Conservation (phyloP, 1,139 yeast species). For the Debaryomyces sp. region DNA sequence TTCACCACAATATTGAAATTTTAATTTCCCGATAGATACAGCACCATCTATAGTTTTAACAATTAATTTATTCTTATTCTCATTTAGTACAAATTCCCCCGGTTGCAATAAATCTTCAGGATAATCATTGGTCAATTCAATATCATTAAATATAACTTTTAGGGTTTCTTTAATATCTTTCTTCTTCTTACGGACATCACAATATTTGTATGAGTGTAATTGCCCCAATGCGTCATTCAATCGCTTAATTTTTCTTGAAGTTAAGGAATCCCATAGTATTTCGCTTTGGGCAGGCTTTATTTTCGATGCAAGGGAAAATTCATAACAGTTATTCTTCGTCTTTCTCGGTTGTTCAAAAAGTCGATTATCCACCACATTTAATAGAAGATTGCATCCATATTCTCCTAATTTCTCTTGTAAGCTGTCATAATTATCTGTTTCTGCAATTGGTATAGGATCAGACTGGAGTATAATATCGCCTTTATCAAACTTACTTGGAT, state of each 20-base stretch:
- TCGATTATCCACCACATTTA: constrained; percentile 40
- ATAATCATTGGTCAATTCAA: constrained; percentile 16
- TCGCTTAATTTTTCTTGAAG: constrained; percentile 45
- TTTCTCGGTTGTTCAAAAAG: constrained; percentile 28
- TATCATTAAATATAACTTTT: constrained; percentile 50
- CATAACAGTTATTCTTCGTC: constrained; percentile 21
- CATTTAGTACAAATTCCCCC: constrained; percentile 33
- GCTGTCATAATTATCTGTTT: constrained; percentile 43
- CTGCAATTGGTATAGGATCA: constrained; percentile 35
- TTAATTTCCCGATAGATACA: constrained; percentile 38
- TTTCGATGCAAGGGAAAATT: constrained; percentile 61
- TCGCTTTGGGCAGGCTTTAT: constrained; percentile 42
- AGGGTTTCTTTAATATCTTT: constrained; percentile 29
- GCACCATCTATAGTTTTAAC: constrained; percentile 49
- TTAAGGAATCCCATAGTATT: constrained; percentile 46
- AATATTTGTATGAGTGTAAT: constrained; percentile 49
- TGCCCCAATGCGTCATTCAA: constrained; percentile 62
- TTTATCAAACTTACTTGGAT: constrained; percentile 81
- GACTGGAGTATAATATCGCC: constrained; percentile 76
- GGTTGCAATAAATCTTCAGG: neutral
- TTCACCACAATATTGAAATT: constrained; percentile 55
- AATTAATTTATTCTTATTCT: constrained; percentile 24
- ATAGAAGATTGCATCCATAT: constrained; percentile 63
- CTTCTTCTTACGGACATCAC: constrained; percentile 31
- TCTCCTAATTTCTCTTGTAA: constrained; percentile 54